These are phyloP conservation scores for Pleurotus cornucopiae DNA, from an alignment of 768 basidiomycete species.

Conservation along the genomic window DNA sequence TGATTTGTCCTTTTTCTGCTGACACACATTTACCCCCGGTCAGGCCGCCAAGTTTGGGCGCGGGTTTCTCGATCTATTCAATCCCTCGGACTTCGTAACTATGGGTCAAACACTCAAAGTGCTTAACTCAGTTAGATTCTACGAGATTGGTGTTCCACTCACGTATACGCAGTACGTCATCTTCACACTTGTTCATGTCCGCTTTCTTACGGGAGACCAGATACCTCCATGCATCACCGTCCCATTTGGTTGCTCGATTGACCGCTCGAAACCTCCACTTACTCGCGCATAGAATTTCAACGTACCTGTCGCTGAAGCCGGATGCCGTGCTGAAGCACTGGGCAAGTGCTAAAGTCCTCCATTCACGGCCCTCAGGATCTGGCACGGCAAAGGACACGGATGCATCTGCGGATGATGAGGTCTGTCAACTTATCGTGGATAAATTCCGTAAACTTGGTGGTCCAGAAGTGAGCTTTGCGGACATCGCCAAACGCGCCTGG, in stretches of 20 bases:
- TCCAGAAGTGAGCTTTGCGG: conserved; percentile 84
- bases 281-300: conserved; percentile 86
- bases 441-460: conserved; percentile 85
- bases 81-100: conserved; percentile 86
- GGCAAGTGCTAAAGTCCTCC: conserved; percentile 89
- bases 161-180: conserved; percentile 80
- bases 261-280: conserved; percentile 87
- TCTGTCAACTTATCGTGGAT: conserved; percentile 81
- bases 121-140: conserved; percentile 86
- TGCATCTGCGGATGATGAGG: conserved; percentile 65
- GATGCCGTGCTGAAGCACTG: conserved; percentile 91
- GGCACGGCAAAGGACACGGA: conserved; percentile 51
- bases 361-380: conserved; percentile 56
- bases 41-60: conserved; percentile 97
- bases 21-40: not conserved
- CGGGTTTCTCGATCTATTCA: conserved; percentile 88
- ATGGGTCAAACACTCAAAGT: conserved; percentile 94
- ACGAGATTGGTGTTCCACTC: conserved; percentile 90
- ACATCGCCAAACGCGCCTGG: conserved; percentile 93
- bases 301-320: conserved; percentile 77
- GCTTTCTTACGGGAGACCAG: conserved; percentile 31
- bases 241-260: conserved; percentile 76
- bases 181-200: not conserved
- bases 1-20: conserved; percentile 1
- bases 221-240: conserved; percentile 77